These are phyloP conservation scores for Fusarium buharicum DNA, from an alignment of 2,329 filamentous ascomycete species.

Conservation along the genomic window DNA sequence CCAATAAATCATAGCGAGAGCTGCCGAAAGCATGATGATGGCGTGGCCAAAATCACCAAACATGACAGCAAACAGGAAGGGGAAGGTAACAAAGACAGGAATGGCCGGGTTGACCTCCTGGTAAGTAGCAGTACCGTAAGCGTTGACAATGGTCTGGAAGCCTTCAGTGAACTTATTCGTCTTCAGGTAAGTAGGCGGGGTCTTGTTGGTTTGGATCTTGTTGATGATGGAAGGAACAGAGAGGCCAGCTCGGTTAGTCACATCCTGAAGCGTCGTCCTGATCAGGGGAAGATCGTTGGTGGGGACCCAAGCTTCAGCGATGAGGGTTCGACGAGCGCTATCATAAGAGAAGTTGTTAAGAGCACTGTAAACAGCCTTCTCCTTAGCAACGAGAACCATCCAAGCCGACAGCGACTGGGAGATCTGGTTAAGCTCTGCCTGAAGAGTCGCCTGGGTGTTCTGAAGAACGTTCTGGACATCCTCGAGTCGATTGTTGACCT, in stretches of 20 bases:
- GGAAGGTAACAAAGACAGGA: constrained; percentile 95
- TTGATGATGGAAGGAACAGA: constrained; percentile 99
- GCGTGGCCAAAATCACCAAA: constrained; percentile 98
- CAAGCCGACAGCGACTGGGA: constrained; percentile 91
- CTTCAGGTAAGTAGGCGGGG: constrained; percentile 95
- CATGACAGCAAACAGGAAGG: constrained; percentile 99
- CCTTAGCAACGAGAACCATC: constrained; percentile 98
- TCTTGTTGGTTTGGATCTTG: constrained; percentile 96
- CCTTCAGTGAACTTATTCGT: constrained; percentile 98
- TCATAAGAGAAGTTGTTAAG: constrained; percentile 98
- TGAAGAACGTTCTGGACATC: constrained; percentile 92
- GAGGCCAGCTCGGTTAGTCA: constrained; percentile 93
- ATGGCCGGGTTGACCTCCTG: constrained; percentile 96
- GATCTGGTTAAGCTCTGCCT: constrained; percentile 93
- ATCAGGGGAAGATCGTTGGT: constrained; percentile 90
- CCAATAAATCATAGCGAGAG: constrained; percentile 94
- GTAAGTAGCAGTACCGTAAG: constrained; percentile 97
- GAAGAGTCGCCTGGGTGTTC: constrained; percentile 94
- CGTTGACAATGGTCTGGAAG: constrained; percentile 99
- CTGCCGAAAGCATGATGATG: constrained; percentile 84
- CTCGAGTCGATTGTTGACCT: constrained; percentile 92
- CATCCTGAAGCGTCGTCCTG: constrained; percentile 92
- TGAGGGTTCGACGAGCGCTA: constrained; percentile 91
- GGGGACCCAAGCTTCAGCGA: constrained; percentile 97
- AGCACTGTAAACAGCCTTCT: constrained; percentile 96